Evolutionary conservation across 2,329 filamentous ascomycete genomes (phyloP).

Genomic region (Fusarium subglutinans): DNA sequence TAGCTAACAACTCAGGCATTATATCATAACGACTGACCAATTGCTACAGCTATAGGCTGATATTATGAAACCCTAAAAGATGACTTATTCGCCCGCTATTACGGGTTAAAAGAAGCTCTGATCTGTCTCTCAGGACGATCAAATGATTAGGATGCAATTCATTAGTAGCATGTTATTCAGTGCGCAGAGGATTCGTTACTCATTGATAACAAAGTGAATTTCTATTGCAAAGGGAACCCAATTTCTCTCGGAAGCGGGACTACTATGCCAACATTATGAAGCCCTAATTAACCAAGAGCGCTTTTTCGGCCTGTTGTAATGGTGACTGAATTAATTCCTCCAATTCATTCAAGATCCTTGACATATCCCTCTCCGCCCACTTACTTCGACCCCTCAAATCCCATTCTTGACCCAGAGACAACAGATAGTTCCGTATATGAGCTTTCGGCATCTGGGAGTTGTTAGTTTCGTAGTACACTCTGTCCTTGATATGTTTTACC

Average conservation of each 20-base stretch:
- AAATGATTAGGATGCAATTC: background rate
- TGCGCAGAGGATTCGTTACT: fast-evolving
- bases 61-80: too few relatives aligned
- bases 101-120: too few relatives aligned
- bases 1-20: too few relatives aligned
- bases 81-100: too few relatives aligned
- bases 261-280: fast-evolving
- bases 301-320: fast-evolving
- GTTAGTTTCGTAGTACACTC: fast-evolving
- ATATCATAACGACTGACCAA: too few relatives aligned
- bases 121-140: too few relatives aligned
- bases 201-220: too few relatives aligned
- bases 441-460: background rate
- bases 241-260: fast-evolving
- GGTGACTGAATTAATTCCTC: fast-evolving
- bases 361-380: fast-evolving
- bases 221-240: fast-evolving
- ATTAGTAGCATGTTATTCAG: fast-evolving
- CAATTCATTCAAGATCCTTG: fast-evolving
- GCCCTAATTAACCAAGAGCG: fast-evolving
- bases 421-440: background rate
- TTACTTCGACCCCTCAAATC: background rate
- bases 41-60: too few relatives aligned
- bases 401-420: background rate
- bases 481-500: fast-evolving